Percentiles rank a stretch among this genome's conserved stretches.
Evolutionary conservation across 1,284 basidiomycete genomes (phyloP).

Genomic region (Phellopilus nigrolimitatus): DNA sequence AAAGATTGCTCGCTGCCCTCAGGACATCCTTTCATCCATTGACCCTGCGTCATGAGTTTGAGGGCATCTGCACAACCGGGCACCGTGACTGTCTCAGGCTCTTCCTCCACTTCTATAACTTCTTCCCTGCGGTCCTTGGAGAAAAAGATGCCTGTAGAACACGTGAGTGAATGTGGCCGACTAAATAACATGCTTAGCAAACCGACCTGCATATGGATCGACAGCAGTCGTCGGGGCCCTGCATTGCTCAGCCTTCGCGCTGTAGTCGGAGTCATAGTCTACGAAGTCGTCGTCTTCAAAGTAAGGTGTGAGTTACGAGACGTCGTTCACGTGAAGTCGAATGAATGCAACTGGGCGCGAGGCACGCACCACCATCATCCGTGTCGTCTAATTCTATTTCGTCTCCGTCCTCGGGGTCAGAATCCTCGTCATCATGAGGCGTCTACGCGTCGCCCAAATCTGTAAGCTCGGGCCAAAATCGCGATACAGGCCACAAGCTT

Average conservation of each 20-base stretch:
- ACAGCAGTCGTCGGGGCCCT: conserved; percentile 41
- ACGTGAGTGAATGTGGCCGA: conserved; percentile 1
- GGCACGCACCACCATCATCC: conserved; percentile 42
- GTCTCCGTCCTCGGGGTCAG: conserved; percentile 37
- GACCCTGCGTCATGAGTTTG: conserved; percentile 77
- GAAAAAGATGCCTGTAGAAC: conserved; percentile 75
- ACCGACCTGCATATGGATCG: conserved; percentile 80
- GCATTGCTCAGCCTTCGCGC: conserved; percentile 38
- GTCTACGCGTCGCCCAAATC: conserved; percentile 38
- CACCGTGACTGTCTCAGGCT: conserved; percentile 52
- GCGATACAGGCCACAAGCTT: conserved; percentile 8
- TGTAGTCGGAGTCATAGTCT: conserved; percentile 77
- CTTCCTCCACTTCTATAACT: conserved; percentile 81
- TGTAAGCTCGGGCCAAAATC: background rate
- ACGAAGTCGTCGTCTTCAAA: conserved; percentile 49
- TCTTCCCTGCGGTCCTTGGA: conserved; percentile 85
- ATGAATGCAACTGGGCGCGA: conserved; percentile 9
- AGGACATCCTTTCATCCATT: conserved; percentile 95
- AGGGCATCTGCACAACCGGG: conserved; percentile 43
- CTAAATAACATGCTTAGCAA: conserved; percentile 6
- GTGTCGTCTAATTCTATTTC: conserved; percentile 40
- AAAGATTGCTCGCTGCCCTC: conserved; percentile 88
- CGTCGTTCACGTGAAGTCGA: conserved; percentile 9
- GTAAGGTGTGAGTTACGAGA: background rate
- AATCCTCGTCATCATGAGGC: conserved; percentile 42